Evolutionary conservation across 164 flowering plant genomes (phyloP), one percentile per base, ranked within the genome.

Genomic region (Cinnamomum micranthum): DNA sequence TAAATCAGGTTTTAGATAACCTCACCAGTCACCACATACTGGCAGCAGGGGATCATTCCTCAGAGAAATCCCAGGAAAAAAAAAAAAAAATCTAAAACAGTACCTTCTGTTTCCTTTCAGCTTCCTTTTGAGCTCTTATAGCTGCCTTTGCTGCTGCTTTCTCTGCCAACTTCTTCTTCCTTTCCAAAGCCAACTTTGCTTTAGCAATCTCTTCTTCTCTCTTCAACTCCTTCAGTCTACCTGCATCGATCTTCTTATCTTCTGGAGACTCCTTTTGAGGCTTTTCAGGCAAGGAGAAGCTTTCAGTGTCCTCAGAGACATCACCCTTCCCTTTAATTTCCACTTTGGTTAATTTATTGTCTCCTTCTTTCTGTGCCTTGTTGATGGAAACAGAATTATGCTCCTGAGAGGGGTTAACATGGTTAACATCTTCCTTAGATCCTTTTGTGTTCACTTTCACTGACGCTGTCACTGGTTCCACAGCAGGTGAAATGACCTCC

Each of bases 101-200:
- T 72, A 73, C 99, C 97, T 92, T 96, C 35, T 79, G 87, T 84
- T 91, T 94, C 88, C 91, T 92, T 72, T 96, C 97, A 74, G 97
- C 97, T 79, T 92, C 97, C 79, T 92, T 95, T 78, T 93, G 90
- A 76, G 95, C 93, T 80, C 85, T 87, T 22, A 82, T 63, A 35
- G 94, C 94, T 11, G 99, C 99, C 84, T 89, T 94, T 0, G 86
- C 81, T 63, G 84, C 83, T 4, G 85, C 79, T 76, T 83, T 83
- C 72, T 83, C 86, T 6, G 86, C 86, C 76, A 77, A 63, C 63
- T 77, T 82, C 79, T 77, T 85, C 81, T 81, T 85, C 79, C 83
- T 83, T 74, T 88, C 98, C 76, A 84, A 27, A 27, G 98, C 97
- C 74, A 72, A 83, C 84, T 84, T 90, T 50, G 90, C 88, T 80